A percentile compares a stretch with the other conserved stretches of the same genome.
Conservation (phyloP, 129 eudicot species). For the Flaveria linearis region DNA sequence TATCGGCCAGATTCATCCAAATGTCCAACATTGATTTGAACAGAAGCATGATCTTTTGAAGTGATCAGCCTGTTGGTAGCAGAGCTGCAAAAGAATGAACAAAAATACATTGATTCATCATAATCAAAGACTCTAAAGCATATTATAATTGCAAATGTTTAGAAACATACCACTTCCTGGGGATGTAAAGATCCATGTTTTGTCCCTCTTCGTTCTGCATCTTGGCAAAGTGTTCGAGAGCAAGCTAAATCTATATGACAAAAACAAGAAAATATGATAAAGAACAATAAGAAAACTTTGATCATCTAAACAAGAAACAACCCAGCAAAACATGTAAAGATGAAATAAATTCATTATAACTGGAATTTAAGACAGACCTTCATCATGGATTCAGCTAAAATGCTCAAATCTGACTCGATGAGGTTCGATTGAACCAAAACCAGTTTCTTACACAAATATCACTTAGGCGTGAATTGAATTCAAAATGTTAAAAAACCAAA, state of each 20-base stretch:
- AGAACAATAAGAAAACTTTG: not conserved
- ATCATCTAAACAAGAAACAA: not conserved
- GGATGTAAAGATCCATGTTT: constrained; percentile 73
- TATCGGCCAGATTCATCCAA: constrained; percentile 59
- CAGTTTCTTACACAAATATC: not conserved
- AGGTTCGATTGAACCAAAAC: not conserved
- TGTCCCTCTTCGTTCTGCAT: constrained; percentile 81
- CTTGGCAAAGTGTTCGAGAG: constrained; percentile 32
- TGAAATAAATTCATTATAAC: not conserved
- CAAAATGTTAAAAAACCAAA: not conserved
- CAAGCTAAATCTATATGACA: not conserved
- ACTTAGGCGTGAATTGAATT: not conserved
- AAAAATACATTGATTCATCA: not conserved
- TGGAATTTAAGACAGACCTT: too few relatives aligned
- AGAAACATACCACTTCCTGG: constrained; percentile 63
- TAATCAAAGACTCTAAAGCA: too few relatives aligned
- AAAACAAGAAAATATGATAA: not conserved
- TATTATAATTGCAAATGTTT: not conserved
- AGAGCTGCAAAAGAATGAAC: constrained; percentile 45
- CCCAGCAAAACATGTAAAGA: not conserved
- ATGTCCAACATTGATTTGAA: constrained; percentile 68
- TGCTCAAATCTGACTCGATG: not conserved
- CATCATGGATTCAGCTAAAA: too few relatives aligned
- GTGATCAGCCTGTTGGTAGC: constrained; percentile 72
- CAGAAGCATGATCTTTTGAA: constrained; percentile 73